phyloP scores from a whole-genome alignment of 139 green algal species.

The Micromonas pusilla region DNA sequence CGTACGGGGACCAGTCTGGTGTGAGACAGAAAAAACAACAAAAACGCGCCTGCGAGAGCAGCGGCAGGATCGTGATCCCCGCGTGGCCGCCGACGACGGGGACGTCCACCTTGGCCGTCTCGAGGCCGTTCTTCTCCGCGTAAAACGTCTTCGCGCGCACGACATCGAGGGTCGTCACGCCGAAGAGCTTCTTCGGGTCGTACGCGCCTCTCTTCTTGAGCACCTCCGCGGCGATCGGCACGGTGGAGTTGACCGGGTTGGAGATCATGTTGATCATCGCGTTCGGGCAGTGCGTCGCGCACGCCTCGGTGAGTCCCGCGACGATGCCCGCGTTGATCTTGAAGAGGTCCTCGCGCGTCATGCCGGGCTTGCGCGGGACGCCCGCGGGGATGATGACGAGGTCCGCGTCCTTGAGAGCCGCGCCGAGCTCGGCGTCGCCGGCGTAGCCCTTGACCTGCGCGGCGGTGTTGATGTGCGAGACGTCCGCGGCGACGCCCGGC shows the following conservation, averaged over 20 bases:
- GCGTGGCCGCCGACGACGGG: slow-evolving; percentile 95
- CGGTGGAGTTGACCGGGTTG: slow-evolving; percentile 99
- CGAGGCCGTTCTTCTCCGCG: slow-evolving; percentile 44
- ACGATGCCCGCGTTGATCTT: slow-evolving; percentile 99
- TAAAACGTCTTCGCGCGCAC: slow-evolving; percentile 46
- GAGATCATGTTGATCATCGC: slow-evolving; percentile 63
- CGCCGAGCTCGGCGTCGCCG: slow-evolving; percentile 69
- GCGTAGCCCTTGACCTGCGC: slow-evolving; percentile 61
- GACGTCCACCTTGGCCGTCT: slow-evolving; percentile 60
- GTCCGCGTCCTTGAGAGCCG: slow-evolving; percentile 68
- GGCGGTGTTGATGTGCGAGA: slow-evolving; percentile 91
- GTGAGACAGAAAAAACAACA: too few relatives aligned
- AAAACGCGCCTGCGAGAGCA: slow-evolving; percentile 71
- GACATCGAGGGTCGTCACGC: slow-evolving; percentile 50
- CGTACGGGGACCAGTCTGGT: too few relatives aligned
- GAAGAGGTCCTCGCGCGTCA: slow-evolving; percentile 98
- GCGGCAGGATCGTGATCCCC: slow-evolving; percentile 92
- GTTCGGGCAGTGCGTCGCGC: slow-evolving; percentile 40
- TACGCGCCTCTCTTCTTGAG: slow-evolving; percentile 55
- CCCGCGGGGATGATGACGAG: slow-evolving; percentile 89
- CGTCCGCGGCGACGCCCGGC: slow-evolving; percentile 86
- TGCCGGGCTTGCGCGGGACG: slow-evolving; percentile 92
- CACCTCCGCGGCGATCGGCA: slow-evolving; percentile 93
- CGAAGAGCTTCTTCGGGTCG: slow-evolving; percentile 43
- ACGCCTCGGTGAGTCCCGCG: slow-evolving; percentile 64